Conservation (phyloP, 73 alveolate genomes). For the Paramecium sexaurelia region DNA sequence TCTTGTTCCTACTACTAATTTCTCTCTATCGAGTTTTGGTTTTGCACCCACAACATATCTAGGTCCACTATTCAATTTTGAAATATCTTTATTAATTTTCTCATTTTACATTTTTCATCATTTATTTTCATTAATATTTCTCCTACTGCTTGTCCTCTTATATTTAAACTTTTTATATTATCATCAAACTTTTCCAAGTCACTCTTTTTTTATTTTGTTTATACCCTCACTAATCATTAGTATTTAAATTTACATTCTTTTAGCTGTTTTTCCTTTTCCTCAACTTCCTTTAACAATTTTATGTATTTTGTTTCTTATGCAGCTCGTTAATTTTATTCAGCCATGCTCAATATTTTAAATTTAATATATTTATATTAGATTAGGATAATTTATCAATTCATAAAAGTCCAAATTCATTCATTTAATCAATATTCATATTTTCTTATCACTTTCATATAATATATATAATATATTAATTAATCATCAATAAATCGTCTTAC, state of each 20-base stretch:
- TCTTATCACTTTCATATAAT: not conserved
- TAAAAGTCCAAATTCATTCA: not conserved
- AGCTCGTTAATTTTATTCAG: not conserved
- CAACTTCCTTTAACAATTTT: not conserved
- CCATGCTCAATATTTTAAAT: slow-evolving; percentile 25
- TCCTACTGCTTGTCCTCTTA: slow-evolving; percentile 97
- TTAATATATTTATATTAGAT: not conserved
- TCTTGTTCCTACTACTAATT: slow-evolving; percentile 81
- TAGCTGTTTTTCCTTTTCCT: not conserved
- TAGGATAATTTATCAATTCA: slow-evolving; percentile 16
- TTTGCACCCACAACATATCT: slow-evolving; percentile 98
- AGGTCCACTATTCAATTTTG: slow-evolving; percentile 97
- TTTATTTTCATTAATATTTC: slow-evolving; percentile 91
- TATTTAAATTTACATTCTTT: not conserved
- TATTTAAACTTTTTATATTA: slow-evolving; percentile 88
- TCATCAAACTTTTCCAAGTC: slow-evolving; percentile 91
- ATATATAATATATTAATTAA: not conserved
- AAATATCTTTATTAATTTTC: slow-evolving; percentile 73
- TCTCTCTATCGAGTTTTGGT: slow-evolving; percentile 88
- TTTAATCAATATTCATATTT: not conserved
- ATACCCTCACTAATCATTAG: slow-evolving; percentile 70
- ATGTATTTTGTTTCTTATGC: not conserved
- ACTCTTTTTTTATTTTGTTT: slow-evolving; percentile 68
- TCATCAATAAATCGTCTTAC: not conserved
- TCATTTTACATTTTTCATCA: slow-evolving; percentile 78